Conservation (phyloP, 169 alveolate genomes). For the Cryptosporidium parvum region DNA sequence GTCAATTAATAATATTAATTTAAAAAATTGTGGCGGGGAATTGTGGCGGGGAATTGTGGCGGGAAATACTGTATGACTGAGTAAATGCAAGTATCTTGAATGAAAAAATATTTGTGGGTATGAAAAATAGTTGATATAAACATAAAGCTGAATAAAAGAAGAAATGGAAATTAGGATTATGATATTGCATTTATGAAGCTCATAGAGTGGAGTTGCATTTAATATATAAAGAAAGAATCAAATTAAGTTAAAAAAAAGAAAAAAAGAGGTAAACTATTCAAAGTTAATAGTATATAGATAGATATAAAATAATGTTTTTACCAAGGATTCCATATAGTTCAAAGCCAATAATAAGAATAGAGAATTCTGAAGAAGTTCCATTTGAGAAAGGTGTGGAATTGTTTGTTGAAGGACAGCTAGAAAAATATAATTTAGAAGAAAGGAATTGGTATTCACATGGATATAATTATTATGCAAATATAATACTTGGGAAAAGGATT, state of each 20-base stretch:
- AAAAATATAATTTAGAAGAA: constrained; percentile 15
- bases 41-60: constrained; percentile 3
- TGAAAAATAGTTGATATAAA: not conserved
- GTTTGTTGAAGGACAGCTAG: constrained; percentile 42
- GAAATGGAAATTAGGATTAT: not conserved
- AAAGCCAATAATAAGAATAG: constrained; percentile 46
- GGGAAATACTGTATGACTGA: not conserved
- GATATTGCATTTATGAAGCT: not conserved
- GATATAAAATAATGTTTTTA: constrained; percentile 37
- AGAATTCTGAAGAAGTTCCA: constrained; percentile 1
- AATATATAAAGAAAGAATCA: not conserved
- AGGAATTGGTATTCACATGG: constrained; percentile 13
- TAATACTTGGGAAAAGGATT: constrained; percentile 51
- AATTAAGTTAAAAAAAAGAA: not conserved
- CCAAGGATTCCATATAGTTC: constrained; percentile 28
- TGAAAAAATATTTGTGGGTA: not conserved
- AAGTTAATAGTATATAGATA: not conserved
- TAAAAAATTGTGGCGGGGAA: not conserved
- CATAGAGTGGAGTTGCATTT: not conserved
- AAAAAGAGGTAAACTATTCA: not conserved
- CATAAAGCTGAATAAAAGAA: not conserved
- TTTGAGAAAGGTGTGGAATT: constrained; percentile 20
- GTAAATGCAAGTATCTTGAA: constrained; percentile 24
- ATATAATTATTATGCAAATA: constrained; percentile 45
- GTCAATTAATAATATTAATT: no score